Percentiles rank a stretch among this genome's conserved stretches.
Conservation (phyloP, 495 filamentous ascomycete genomes). For the Aspergillus heteromorphus region DNA sequence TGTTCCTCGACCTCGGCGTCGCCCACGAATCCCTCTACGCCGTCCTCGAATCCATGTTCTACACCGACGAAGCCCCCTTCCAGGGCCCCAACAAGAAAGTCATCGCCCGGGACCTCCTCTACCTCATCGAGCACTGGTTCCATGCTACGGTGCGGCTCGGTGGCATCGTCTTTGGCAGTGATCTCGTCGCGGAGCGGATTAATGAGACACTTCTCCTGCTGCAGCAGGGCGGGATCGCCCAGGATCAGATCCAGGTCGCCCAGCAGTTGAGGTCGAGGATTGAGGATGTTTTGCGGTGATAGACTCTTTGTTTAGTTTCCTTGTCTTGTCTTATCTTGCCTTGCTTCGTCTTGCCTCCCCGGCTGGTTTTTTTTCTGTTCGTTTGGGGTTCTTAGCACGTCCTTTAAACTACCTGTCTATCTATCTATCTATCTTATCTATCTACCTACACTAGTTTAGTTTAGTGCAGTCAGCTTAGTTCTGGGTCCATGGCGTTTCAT, state of each 20-base stretch:
- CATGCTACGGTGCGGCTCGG: conserved; percentile 51
- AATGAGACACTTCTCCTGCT: conserved; percentile 42
- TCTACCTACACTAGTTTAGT: too few relatives aligned
- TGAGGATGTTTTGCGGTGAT: conserved; percentile 38
- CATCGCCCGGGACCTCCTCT: conserved; percentile 58
- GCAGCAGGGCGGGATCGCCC: conserved; percentile 34
- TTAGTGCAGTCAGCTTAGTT: too few relatives aligned
- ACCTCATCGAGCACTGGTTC: conserved; percentile 59
- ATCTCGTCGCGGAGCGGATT: conserved; percentile 42
- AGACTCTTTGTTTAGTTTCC: not conserved
- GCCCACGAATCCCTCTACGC: conserved; percentile 67
- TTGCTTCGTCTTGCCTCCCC: too few relatives aligned
- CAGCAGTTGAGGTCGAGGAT: conserved; percentile 41
- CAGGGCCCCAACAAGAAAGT: conserved; percentile 55
- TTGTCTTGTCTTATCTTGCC: too few relatives aligned
- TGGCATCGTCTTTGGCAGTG: conserved; percentile 49
- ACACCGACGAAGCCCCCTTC: conserved; percentile 80
- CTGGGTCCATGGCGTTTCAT: too few relatives aligned
- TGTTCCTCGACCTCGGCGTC: conserved; percentile 72
- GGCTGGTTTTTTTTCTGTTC: too few relatives aligned
- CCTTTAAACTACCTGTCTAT: too few relatives aligned
- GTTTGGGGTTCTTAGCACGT: too few relatives aligned
- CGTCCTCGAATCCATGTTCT: conserved; percentile 77
- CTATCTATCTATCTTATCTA: too few relatives aligned
- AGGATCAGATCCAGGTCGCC: conserved; percentile 26